Conservation (phyloP, 768 basidiomycete species). For the Russula foetens region DNA sequence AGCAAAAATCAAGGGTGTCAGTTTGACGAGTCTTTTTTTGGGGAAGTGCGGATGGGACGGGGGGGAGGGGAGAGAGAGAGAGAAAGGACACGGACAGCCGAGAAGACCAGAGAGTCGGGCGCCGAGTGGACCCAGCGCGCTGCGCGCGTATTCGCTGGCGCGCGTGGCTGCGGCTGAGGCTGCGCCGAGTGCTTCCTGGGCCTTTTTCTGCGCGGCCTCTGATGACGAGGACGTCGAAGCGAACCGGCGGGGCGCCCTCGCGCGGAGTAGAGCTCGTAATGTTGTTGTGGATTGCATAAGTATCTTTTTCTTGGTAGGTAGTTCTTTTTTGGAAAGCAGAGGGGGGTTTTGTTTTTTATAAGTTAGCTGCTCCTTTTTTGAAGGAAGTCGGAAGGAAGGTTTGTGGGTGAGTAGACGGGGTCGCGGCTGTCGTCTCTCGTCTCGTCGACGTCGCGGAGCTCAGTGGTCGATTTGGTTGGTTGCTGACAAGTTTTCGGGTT, state of each 20-base stretch:
- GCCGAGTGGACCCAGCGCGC: constrained; percentile 40
- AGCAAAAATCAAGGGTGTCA: no score
- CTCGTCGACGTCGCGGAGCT: no score
- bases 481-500: no score
- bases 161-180: constrained; percentile 52
- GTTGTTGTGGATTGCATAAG: not conserved
- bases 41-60: no score
- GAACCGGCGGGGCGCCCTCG: constrained; percentile 4
- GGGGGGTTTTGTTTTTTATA: no score
- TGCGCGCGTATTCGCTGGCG: constrained; percentile 43
- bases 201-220: constrained; percentile 50
- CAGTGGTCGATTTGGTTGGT: no score
- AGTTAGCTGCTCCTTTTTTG: not conserved
- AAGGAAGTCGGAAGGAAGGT: not conserved
- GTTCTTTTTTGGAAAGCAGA: no score
- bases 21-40: no score
- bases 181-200: constrained; percentile 53
- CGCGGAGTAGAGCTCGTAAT: not conserved
- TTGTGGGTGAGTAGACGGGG: no score
- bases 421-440: no score
- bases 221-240: not conserved
- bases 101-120: constrained; percentile 51
- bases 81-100: constrained; percentile 34
- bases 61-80: no score
- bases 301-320: not conserved